phyloP scores from a whole-genome alignment of 2,329 filamentous ascomycete species.

The Paracoccidioides lutzii region DNA sequence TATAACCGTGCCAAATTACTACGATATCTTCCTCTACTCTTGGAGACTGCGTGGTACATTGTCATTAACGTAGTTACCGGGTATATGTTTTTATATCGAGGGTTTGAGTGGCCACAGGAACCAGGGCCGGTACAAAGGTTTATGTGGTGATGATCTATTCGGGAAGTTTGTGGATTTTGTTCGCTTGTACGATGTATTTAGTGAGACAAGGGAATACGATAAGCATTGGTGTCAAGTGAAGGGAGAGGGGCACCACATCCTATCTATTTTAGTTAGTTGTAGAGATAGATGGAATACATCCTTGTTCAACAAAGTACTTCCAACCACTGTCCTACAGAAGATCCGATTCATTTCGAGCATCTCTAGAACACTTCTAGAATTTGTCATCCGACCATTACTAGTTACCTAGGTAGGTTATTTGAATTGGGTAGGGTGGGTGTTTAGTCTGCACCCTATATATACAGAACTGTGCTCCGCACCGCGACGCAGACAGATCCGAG shows the following conservation, averaged over 20 bases:
- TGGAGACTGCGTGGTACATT: constrained; percentile 48
- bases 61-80: constrained; percentile 40
- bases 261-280: no score
- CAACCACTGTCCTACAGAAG: no score
- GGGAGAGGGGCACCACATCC: no score
- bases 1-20: neutral
- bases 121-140: constrained; percentile 47
- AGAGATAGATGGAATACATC: no score
- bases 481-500: constrained; percentile 37
- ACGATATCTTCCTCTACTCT: constrained; percentile 17
- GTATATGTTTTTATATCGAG: constrained; percentile 44
- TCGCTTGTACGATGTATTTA: neutral
- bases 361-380: no score
- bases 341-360: no score
- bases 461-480: constrained; percentile 19
- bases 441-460: no score
- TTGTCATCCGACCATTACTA: no score
- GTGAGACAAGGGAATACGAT: neutral
- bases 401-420: no score
- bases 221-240: neutral
- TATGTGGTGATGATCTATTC: constrained; percentile 36
- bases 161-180: neutral
- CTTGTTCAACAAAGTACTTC: no score
- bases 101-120: constrained; percentile 47
- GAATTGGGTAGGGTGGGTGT: no score